Evolutionary conservation across 331 rosid species (phyloP).

Genomic region (Malus hybrid): DNA sequence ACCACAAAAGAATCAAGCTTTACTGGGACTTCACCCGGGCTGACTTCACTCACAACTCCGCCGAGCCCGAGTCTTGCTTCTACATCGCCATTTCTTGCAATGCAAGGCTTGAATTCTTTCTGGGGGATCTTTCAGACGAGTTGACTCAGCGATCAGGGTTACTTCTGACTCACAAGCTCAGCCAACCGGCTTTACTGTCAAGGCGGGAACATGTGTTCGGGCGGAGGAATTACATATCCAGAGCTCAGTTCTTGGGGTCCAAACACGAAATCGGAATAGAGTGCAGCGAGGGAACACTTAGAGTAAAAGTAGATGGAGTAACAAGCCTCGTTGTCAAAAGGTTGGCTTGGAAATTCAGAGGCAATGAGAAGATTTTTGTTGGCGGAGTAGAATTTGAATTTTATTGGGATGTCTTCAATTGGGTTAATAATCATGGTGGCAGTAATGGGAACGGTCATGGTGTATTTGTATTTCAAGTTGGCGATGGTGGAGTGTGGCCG

Average conservation of each 20-base stretch:
- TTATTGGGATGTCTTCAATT: too few relatives aligned
- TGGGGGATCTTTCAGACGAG: constrained; percentile 53
- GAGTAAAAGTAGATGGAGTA: constrained; percentile 55
- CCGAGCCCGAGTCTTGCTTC: constrained; percentile 66
- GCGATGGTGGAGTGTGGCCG: too few relatives aligned
- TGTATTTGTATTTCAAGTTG: too few relatives aligned
- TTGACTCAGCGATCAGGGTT: constrained; percentile 25
- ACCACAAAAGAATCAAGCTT: constrained; percentile 40
- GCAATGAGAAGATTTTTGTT: constrained; percentile 60
- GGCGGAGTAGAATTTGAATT: constrained; percentile 32
- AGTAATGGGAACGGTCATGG: too few relatives aligned
- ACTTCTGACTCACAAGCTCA: not conserved
- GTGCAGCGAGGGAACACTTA: constrained; percentile 46
- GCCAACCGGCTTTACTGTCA: constrained; percentile 37
- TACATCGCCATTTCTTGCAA: constrained; percentile 49
- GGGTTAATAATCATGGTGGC: too few relatives aligned
- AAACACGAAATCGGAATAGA: constrained; percentile 59
- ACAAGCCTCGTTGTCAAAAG: constrained; percentile 47
- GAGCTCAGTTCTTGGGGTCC: constrained; percentile 58
- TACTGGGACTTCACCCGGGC: constrained; percentile 68
- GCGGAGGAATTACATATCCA: constrained; percentile 40
- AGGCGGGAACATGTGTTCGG: constrained; percentile 74
- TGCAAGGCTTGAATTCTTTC: constrained; percentile 43
- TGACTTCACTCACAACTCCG: constrained; percentile 35
- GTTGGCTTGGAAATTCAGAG: constrained; percentile 80